phyloP scores from a whole-genome alignment of 2,329 filamentous ascomycete genomes.

The Alternaria sp. region DNA sequence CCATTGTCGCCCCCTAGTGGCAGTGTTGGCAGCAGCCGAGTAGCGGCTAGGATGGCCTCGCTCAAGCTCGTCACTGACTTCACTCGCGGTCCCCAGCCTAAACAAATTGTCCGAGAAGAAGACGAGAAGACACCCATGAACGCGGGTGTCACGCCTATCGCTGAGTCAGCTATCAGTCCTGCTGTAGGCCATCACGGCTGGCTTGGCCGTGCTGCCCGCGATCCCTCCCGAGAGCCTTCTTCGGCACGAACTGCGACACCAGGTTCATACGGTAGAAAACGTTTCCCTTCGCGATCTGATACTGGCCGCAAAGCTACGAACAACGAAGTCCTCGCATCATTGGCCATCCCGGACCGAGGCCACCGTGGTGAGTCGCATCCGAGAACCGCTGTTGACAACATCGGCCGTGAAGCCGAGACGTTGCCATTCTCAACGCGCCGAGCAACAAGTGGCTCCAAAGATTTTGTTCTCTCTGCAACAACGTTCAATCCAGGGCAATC shows the following conservation, averaged over 20 bases:
- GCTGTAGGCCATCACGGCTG: conserved; percentile 59
- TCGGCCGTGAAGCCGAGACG: conserved; percentile 53
- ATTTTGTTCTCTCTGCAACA: conserved; percentile 52
- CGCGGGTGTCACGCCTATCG: conserved; percentile 85
- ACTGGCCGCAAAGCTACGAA: conserved; percentile 42
- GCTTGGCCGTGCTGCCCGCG: conserved; percentile 47
- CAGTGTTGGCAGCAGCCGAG: conserved; percentile 59
- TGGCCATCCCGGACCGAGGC: conserved; percentile 48
- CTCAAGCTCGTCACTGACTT: conserved; percentile 94
- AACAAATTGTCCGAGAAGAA: conserved; percentile 73
- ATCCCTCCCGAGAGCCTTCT: conserved; percentile 54
- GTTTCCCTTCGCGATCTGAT: conserved; percentile 63
- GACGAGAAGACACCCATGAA: conserved; percentile 78
- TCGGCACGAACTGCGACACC: conserved; percentile 62
- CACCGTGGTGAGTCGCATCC: conserved; percentile 43
- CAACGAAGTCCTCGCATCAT: conserved; percentile 45
- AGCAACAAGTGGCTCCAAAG: conserved; percentile 66
- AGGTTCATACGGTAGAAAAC: conserved; percentile 73
- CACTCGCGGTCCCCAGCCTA: conserved; percentile 57
- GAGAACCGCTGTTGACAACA: conserved; percentile 50
- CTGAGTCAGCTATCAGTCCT: conserved; percentile 72
- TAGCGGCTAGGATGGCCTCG: conserved; percentile 80
- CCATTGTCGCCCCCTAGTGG: conserved; percentile 74
- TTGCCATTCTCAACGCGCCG: conserved; percentile 48
- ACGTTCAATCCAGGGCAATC: conserved; percentile 45